Conservation (phyloP, 192 early-diverging fungal genomes). For the Fimicolochytrium jonesii region DNA sequence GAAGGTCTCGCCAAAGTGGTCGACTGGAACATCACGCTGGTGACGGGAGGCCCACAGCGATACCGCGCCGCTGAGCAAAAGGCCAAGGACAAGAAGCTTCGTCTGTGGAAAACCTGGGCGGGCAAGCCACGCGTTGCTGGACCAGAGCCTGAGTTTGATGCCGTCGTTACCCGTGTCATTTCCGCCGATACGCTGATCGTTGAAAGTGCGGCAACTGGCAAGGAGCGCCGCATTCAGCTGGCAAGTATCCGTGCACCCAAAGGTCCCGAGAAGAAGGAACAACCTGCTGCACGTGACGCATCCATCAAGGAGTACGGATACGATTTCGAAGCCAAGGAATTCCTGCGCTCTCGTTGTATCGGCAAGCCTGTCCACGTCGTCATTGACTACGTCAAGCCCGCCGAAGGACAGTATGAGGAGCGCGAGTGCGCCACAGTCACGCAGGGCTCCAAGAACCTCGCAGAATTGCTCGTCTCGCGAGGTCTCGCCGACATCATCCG, state of each 20-base stretch:
- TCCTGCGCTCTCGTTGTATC: slow-evolving; percentile 80
- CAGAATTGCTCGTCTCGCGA: slow-evolving; percentile 42
- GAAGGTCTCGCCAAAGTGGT: slow-evolving; percentile 81
- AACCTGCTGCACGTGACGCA: slow-evolving; percentile 24
- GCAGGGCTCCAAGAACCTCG: slow-evolving; percentile 52
- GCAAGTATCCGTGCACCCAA: slow-evolving; percentile 64
- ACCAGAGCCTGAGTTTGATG: slow-evolving; percentile 55
- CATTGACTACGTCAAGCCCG: slow-evolving; percentile 89
- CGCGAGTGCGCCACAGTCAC: slow-evolving; percentile 85
- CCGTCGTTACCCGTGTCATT: slow-evolving; percentile 56
- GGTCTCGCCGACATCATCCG: slow-evolving; percentile 75
- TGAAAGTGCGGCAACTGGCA: slow-evolving; percentile 29
- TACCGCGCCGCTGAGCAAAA: slow-evolving; percentile 74
- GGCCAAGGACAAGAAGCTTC: slow-evolving; percentile 72
- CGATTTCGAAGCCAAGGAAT: slow-evolving; percentile 83
- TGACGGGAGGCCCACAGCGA: slow-evolving; percentile 66
- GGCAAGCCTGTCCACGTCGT: slow-evolving; percentile 73
- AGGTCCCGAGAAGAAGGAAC: slow-evolving; percentile 26
- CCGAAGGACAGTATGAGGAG: slow-evolving; percentile 76
- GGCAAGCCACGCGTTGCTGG: slow-evolving; percentile 49
- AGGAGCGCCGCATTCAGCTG: slow-evolving; percentile 58
- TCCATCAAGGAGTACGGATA: slow-evolving; percentile 75
- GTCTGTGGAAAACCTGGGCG: slow-evolving; percentile 83
- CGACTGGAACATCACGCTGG: slow-evolving; percentile 77
- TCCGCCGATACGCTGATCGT: slow-evolving; percentile 58